A percentile compares a stretch with the other conserved stretches of the same genome.
Evolutionary conservation across 2,329 filamentous ascomycete genomes (phyloP).

Genomic region (Xylariomycetidae sp.): DNA sequence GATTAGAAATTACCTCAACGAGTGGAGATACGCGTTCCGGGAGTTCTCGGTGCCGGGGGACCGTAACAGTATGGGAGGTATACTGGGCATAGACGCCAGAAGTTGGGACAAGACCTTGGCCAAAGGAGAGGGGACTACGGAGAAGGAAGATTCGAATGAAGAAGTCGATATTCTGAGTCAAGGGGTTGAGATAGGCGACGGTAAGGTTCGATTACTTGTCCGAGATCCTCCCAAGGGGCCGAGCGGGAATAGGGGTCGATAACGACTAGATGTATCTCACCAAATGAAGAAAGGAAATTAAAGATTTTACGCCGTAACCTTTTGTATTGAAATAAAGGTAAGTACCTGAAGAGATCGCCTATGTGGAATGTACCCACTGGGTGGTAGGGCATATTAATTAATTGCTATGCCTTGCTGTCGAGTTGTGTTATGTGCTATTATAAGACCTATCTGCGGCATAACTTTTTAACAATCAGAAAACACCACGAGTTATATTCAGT

Average conservation of each 20-base stretch:
- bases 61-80: constrained; percentile 74
- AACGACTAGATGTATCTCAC: constrained; percentile 18
- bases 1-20: constrained; percentile 83
- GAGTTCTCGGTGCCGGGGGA: constrained; percentile 98
- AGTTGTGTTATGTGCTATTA: too few species aligned
- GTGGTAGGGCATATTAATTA: too few species aligned
- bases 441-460: too few species aligned
- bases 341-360: too few species aligned
- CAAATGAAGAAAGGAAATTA: constrained; percentile 17
- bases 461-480: too few species aligned
- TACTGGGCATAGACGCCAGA: constrained; percentile 62
- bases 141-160: constrained; percentile 34
- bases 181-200: constrained; percentile 64
- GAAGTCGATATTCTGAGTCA: constrained; percentile 57
- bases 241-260: constrained; percentile 41
- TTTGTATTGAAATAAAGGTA: too few species aligned
- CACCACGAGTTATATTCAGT: too few species aligned
- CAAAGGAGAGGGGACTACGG: constrained; percentile 37
- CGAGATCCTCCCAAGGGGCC: constrained; percentile 56
- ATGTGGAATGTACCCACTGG: too few species aligned
- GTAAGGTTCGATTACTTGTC: constrained; percentile 61
- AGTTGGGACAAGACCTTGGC: constrained; percentile 61
- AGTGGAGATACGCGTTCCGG: constrained; percentile 92
- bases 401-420: too few species aligned
- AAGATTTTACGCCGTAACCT: too few species aligned